A percentile compares a stretch with the other conserved stretches of the same genome.
Conservation (phyloP, 768 basidiomycete genomes). For the Sistotremastrum niveocremeum region DNA sequence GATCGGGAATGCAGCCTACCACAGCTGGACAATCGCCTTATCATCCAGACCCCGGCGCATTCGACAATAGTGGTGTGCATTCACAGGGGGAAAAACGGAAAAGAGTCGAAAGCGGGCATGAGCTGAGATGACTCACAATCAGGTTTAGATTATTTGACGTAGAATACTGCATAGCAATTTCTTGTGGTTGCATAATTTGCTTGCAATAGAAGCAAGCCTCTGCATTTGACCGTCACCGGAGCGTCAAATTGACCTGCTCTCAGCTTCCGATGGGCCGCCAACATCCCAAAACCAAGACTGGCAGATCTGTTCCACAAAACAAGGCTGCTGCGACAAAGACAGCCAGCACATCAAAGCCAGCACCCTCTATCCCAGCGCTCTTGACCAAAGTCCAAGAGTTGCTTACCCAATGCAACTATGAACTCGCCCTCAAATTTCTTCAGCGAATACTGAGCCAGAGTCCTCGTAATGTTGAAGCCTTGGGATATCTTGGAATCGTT, state of each 20-base stretch:
- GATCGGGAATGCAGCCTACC: no score
- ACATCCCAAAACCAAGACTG: slow-evolving; percentile 27
- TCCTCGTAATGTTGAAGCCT: slow-evolving; percentile 49
- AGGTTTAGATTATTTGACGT: no score
- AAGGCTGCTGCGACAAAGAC: slow-evolving; percentile 3
- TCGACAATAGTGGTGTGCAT: no score
- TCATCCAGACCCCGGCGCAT: no score
- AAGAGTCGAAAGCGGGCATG: no score
- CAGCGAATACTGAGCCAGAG: slow-evolving; percentile 53
- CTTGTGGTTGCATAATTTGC: no score
- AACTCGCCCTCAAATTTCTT: slow-evolving; percentile 63
- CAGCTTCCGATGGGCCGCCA: slow-evolving; percentile 37
- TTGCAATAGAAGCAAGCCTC: no score
- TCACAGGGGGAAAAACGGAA: no score
- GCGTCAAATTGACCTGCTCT: background rate
- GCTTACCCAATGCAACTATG: slow-evolving; percentile 74
- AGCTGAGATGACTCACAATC: no score
- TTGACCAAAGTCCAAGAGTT: slow-evolving; percentile 71
- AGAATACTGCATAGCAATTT: no score
- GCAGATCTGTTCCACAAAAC: slow-evolving; percentile 10
- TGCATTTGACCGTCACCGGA: no score
- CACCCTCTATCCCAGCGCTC: slow-evolving; percentile 38
- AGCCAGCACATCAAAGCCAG: slow-evolving; percentile 12
- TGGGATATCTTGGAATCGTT: slow-evolving; percentile 68
- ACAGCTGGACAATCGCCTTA: no score